A percentile compares a stretch with the other conserved stretches of the same genome.
Evolutionary conservation across 768 basidiomycete species (phyloP).

Genomic region (Phlegmacium glaucopus): DNA sequence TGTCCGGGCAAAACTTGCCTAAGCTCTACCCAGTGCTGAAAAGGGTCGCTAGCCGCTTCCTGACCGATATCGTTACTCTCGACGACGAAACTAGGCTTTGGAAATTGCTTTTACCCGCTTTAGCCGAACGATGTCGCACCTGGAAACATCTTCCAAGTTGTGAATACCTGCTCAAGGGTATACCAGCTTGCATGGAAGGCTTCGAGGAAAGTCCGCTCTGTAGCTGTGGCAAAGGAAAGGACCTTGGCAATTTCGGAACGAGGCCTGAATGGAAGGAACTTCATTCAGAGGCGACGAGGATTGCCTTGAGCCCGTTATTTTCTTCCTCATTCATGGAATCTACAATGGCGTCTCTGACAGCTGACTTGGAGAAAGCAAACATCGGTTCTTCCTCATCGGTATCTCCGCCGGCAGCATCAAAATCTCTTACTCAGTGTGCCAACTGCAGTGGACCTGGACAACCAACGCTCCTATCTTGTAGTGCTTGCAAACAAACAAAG

Average conservation of each 20-base stretch:
- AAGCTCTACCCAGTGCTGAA: conserved; percentile 12
- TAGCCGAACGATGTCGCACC: conserved; percentile 50
- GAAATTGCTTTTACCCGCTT: conserved; percentile 47
- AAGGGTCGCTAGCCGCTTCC: background rate
- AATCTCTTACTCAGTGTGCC: background rate
- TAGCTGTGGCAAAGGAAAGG: conserved; percentile 49
- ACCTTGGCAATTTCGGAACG: conserved; percentile 33
- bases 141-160: conserved; percentile 48
- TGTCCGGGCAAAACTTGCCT: conserved; percentile 18
- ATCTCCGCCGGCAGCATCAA: conserved; percentile 8
- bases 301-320: conserved; percentile 53
- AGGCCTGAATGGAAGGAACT: conserved; percentile 34
- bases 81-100: conserved; percentile 40
- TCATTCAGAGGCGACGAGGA: conserved; percentile 42
- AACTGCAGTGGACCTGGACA: conserved; percentile 15
- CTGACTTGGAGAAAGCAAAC: conserved; percentile 1
- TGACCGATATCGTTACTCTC: conserved; percentile 15
- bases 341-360: conserved; percentile 1
- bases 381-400: conserved; percentile 9
- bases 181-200: conserved; percentile 38
- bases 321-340: conserved; percentile 46
- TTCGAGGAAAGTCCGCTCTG: conserved; percentile 41
- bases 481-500: conserved; percentile 29
- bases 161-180: conserved; percentile 37
- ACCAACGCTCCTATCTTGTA: conserved; percentile 26